These are phyloP conservation scores for Apophysomyces trapeziformis DNA, from an alignment of 371 early-diverging fungal species.

Conservation along the genomic window DNA sequence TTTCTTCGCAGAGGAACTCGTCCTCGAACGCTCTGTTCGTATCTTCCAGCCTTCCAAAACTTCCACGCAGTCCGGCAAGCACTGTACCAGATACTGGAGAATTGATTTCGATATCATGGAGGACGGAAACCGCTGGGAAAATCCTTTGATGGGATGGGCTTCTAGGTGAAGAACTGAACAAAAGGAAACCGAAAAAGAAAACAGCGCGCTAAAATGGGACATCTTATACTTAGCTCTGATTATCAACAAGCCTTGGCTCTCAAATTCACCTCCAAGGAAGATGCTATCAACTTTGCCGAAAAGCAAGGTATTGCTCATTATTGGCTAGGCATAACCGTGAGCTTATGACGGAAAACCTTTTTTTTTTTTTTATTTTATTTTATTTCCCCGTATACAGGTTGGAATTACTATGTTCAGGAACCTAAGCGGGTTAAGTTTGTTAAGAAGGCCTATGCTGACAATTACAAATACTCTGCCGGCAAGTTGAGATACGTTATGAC, in stretches of 20 bases:
- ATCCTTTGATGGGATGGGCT: constrained; percentile 95
- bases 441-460: constrained; percentile 86
- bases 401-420: constrained; percentile 88
- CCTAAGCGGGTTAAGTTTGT: constrained; percentile 77
- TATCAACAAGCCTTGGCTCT: constrained; percentile 83
- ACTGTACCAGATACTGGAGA: constrained; percentile 82
- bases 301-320: constrained; percentile 72
- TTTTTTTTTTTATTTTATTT: constrained; percentile 5
- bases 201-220: neutral
- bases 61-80: constrained; percentile 85
- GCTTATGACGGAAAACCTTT: neutral
- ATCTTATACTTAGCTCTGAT: constrained; percentile 65
- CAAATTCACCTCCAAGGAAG: constrained; percentile 87
- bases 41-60: constrained; percentile 86
- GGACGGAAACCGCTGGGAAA: constrained; percentile 86
- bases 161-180: constrained; percentile 62
- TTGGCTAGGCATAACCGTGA: neutral
- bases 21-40: constrained; percentile 74
- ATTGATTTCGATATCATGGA: constrained; percentile 81
- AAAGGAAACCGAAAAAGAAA: neutral
- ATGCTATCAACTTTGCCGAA: constrained; percentile 91
- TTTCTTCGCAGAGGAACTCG: constrained; percentile 46
- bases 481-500: constrained; percentile 82
- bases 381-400: constrained; percentile 42
- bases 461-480: constrained; percentile 83